Evolutionary conservation across 2,329 filamentous ascomycete species (phyloP), one percentile per base, ranked within the genome.

Genomic region (Hawksworthiomyces lignivorus): DNA sequence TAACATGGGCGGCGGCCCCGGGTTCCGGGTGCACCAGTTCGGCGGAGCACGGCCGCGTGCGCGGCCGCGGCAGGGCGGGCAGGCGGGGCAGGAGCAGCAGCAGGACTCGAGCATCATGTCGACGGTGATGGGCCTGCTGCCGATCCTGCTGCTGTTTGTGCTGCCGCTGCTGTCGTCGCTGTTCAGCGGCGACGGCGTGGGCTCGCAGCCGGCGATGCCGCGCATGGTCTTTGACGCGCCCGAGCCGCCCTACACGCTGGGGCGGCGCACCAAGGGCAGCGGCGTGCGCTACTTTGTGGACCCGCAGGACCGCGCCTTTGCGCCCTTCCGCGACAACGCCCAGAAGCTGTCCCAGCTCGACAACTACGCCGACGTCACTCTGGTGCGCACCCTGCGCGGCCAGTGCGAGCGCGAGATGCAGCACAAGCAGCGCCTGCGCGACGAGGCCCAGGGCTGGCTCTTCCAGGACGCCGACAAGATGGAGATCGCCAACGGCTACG

Each of bases 1-100:
- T 66, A 96, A 96, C 65, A 78, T 96, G 62, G 87, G 87, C 51
- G 89, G 89, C 47, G 87, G 88, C 7, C 88, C 90, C 4, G 90
- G 89, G 17, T 81, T 98, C 54, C 80, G 90, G 47, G 87, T 98
- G 47, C 92, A 97, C 62, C 90, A 96, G 60, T 97, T 98, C 61
- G 90, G 89, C 53, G 90, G 92, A 41, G 74, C 69, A 6, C 72
- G 76, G 41, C 87, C 89, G 19, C 77, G 87, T 53, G 73, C 83
- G 63, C 75, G 92, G 56, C 88, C 89, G 17, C 78, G 49, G 21
- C 27, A 82, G 51, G 29, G 28, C 22, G 43, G 29, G 34, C 29
- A 39, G 24, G 35, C 30, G 29, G 36, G 27, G 27, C 65, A 65
- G 56, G 69, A 68, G 54, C 61, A 67, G 48, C 60, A 68, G 47